Conservation (phyloP, 352 stramenopile species). For the Phytophthora litchii region DNA sequence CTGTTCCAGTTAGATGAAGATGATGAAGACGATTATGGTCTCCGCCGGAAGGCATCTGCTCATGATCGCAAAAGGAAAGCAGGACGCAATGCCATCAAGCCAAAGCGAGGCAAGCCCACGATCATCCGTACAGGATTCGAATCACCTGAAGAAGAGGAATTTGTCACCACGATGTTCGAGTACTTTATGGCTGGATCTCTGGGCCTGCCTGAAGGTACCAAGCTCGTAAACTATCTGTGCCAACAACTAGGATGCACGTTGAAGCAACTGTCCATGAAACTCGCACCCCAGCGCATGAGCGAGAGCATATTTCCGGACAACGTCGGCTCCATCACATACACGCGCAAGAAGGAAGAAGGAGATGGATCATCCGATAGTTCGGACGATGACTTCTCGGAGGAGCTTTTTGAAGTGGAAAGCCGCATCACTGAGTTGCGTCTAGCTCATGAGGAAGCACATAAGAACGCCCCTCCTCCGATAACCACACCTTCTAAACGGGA, state of each 20-base stretch:
- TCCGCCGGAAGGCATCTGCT: slow-evolving; percentile 1
- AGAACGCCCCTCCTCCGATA: slow-evolving; percentile 16
- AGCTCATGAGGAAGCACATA: slow-evolving; percentile 48
- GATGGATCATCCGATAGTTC: slow-evolving; percentile 16
- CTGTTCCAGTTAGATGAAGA: slow-evolving; percentile 20
- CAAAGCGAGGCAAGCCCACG: slow-evolving; percentile 50
- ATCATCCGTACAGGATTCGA: slow-evolving; percentile 84
- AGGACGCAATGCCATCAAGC: slow-evolving; percentile 3
- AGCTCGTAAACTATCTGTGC: slow-evolving; percentile 63
- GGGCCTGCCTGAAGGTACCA: slow-evolving; percentile 57
- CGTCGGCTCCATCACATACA: slow-evolving; percentile 59
- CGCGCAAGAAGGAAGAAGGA: slow-evolving; percentile 32
- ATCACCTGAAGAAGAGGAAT: slow-evolving; percentile 64
- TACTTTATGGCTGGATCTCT: slow-evolving; percentile 67
- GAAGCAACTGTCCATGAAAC: slow-evolving; percentile 75
- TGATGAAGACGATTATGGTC: slow-evolving; percentile 9
- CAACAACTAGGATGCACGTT: slow-evolving; percentile 56
- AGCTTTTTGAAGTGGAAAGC: slow-evolving; percentile 58
- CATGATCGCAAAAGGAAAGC: slow-evolving; percentile 25
- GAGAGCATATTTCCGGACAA: slow-evolving; percentile 67
- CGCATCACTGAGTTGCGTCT: slow-evolving; percentile 54
- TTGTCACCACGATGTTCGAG: slow-evolving; percentile 62
- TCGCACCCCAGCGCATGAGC: slow-evolving; percentile 54
- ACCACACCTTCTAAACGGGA: slow-evolving; percentile 30
- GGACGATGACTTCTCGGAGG: slow-evolving; percentile 43